Conservation (phyloP, 352 stramenopile genomes). For the Achlya hypogyna region DNA sequence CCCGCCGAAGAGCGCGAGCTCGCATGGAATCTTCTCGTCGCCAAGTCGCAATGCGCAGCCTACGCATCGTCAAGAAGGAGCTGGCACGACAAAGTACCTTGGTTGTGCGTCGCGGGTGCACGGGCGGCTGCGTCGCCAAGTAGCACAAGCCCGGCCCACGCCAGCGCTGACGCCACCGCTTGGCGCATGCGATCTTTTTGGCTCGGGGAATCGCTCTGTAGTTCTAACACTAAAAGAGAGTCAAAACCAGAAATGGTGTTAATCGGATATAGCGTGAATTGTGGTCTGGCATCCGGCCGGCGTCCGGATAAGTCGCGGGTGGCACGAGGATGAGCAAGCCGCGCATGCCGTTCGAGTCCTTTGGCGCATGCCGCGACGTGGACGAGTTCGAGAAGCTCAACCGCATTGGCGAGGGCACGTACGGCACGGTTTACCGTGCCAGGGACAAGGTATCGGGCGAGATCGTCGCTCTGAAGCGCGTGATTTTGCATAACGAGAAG, state of each 20-base stretch:
- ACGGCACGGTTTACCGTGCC: constrained; percentile 86
- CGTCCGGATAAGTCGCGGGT: not conserved
- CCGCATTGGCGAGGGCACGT: constrained; percentile 74
- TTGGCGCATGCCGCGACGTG: constrained; percentile 44
- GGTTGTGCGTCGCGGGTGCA: too few relatives aligned
- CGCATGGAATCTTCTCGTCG: not conserved
- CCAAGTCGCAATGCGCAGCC: not conserved
- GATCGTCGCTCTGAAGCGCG: constrained; percentile 88
- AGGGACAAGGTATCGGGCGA: constrained; percentile 44
- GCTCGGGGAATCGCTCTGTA: too few relatives aligned
- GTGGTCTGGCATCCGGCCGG: not conserved
- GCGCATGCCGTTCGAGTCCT: constrained; percentile 34
- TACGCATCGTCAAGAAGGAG: not conserved
- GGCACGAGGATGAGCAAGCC: not conserved
- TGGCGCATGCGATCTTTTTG: too few relatives aligned
- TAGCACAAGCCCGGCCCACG: too few relatives aligned
- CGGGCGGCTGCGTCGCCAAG: too few relatives aligned
- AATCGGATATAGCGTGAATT: not conserved
- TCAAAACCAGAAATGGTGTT: not conserved
- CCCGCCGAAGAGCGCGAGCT: not conserved
- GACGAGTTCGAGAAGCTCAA: constrained; percentile 70
- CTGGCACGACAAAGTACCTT: too few relatives aligned
- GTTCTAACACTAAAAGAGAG: too few relatives aligned
- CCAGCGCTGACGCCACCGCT: too few relatives aligned
- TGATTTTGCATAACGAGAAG: constrained; percentile 86